Base-by-base conservation (phyloP, 257 asterid species). In the Coffea eugenioides region DNA sequence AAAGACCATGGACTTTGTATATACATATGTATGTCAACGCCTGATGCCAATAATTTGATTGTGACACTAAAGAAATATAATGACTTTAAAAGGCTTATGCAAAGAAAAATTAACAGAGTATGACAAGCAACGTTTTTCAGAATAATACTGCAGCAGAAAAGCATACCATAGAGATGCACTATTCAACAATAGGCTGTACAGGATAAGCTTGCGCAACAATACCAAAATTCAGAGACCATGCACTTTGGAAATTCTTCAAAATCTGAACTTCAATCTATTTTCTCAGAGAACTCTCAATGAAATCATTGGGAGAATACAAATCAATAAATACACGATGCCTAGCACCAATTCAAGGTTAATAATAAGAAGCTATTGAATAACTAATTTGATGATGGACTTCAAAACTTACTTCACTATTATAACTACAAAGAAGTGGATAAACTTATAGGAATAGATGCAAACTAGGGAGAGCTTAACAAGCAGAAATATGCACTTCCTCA, bases 1-100 rank as follows among this genome's bases (percentile, higher is more conserved):
- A 76, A 79, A 36, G 74, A 21, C 45, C 66, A 61, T 73, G 69
- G 73, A 77, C 71, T 59, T 43, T 31, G 15, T 25, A 54, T 13
- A 39, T 62, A 64, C 7, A 43, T 66, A 9, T 48, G 8, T 11
- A 8, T 5, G 31, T 14, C 59, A 11, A 34, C 64, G 69, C 25
- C 64, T 11, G 46, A 1, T 49, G 18, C 13, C 62, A 10, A 13
- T 3, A 73, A 62, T 23, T 56, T 41, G 70, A 75, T 75, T 75
- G 59, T 14, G 62, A 62, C 6, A 41, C 25, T 66, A 39, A 57
- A 66, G 39, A 56, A 73, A 25, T 56, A 8, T 21, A 3, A 59
- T 0, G 6, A 1, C 36, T 64, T 31, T 2, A 62, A 59, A 64
- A 46, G 18, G 34, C 36, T 73, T 61, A 1, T 3, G 54, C 27